These are phyloP conservation scores for Globisporangium uncinulatum DNA, from an alignment of 352 stramenopile species.

Conservation along the genomic window DNA sequence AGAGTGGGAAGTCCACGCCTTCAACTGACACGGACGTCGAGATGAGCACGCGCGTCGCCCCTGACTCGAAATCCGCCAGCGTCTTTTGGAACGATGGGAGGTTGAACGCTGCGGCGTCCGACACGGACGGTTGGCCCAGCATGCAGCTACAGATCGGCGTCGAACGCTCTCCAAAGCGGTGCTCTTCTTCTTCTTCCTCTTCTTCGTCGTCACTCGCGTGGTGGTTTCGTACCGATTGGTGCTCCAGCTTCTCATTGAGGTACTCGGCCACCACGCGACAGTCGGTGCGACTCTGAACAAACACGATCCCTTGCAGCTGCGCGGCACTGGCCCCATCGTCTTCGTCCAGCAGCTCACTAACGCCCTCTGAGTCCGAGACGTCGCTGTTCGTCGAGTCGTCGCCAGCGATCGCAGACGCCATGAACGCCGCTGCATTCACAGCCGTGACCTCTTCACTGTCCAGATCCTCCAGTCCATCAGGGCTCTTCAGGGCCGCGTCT, in stretches of 20 bases:
- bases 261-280: conserved; percentile 75
- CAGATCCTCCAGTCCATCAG: conserved; percentile 1
- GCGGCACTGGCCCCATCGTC: neutral
- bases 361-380: neutral
- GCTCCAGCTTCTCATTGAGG: conserved; percentile 59
- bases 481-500: conserved; percentile 15
- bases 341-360: neutral
- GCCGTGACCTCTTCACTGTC: neutral
- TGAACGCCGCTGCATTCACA: conserved; percentile 1
- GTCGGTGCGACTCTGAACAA: conserved; percentile 78
- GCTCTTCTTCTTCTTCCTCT: conserved; percentile 9
- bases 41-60: conserved; percentile 49
- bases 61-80: conserved; percentile 50
- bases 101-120: conserved; percentile 54
- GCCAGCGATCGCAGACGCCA: conserved; percentile 1
- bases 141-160: conserved; percentile 46
- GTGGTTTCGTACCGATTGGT: neutral
- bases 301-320: conserved; percentile 74
- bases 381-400: neutral
- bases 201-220: conserved; percentile 13
- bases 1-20: conserved; percentile 77
- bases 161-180: neutral
- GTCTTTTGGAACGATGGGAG: conserved; percentile 53
- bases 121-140: conserved; percentile 42
- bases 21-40: conserved; percentile 77